A percentile compares a stretch with the other conserved stretches of the same genome.
These are phyloP conservation scores for Ogataea nitratoaversa DNA, from an alignment of 805 yeast species.

Conservation along the genomic window DNA sequence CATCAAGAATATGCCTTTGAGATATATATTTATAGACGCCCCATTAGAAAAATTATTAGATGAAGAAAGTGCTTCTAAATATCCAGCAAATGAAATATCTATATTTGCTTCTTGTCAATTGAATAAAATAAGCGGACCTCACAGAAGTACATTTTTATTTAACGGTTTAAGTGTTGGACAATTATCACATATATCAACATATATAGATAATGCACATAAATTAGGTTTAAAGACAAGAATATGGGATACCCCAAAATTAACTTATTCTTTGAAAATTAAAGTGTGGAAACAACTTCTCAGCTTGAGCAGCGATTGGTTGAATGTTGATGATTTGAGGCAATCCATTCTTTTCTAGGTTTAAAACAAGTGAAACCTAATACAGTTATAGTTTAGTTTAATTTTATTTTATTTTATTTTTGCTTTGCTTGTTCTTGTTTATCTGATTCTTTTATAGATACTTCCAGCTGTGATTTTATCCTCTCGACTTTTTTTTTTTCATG, in stretches of 20 bases:
- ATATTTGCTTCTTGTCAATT: constrained; percentile 23
- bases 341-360: constrained; percentile 4
- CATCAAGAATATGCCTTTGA: constrained; percentile 22
- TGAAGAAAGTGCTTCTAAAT: constrained; percentile 7
- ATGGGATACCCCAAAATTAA: constrained; percentile 75
- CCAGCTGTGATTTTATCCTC: too few relatives aligned
- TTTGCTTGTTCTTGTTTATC: too few relatives aligned
- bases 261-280: constrained; percentile 38
- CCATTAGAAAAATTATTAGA: constrained; percentile 33
- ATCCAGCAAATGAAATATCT: constrained; percentile 19
- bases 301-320: constrained; percentile 52
- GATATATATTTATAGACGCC: constrained; percentile 49
- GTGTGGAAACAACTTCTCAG: constrained; percentile 48
- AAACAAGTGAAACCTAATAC: background rate
- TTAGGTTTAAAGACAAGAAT: constrained; percentile 52
- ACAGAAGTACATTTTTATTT: constrained; percentile 8
- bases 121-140: constrained; percentile 15
- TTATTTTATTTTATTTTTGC: too few relatives aligned
- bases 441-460: too few relatives aligned
- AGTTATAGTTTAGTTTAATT: background rate
- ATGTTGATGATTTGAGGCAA: constrained; percentile 53
- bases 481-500: too few relatives aligned
- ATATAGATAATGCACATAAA: constrained; percentile 38
- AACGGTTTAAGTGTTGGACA: constrained; percentile 35
- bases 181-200: constrained; percentile 21